phyloP scores from a whole-genome alignment of 495 filamentous ascomycete species.

The Penicillium canariense region DNA sequence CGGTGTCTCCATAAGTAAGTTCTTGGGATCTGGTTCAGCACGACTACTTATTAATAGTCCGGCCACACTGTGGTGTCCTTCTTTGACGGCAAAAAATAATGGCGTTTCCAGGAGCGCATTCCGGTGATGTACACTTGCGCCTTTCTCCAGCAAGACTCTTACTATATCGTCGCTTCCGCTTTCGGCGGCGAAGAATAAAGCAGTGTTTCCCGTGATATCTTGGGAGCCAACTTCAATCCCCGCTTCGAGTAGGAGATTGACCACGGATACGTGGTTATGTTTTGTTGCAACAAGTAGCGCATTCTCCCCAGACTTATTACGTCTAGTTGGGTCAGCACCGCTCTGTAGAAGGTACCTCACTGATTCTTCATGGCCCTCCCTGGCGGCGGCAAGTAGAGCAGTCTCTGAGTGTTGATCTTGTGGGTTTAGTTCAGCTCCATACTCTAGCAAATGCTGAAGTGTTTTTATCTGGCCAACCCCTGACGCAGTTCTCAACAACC shows the following conservation, averaged over 20 bases:
- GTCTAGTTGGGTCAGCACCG: neutral
- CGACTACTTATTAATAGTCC: conserved; percentile 13
- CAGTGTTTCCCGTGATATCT: neutral
- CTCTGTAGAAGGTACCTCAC: too few relatives aligned
- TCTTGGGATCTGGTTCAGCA: conserved; percentile 1
- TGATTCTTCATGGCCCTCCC: too few relatives aligned
- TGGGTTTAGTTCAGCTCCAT: too few relatives aligned
- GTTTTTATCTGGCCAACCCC: too few relatives aligned
- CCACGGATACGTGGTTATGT: neutral
- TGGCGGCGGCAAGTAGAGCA: too few relatives aligned
- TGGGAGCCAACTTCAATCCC: neutral
- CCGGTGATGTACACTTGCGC: neutral
- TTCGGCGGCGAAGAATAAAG: neutral
- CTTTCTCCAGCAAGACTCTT: neutral
- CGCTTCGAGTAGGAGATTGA: neutral
- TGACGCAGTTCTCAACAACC: too few relatives aligned
- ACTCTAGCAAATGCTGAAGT: too few relatives aligned
- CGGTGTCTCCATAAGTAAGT: neutral
- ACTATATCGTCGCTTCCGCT: neutral
- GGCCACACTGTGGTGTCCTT: conserved; percentile 15
- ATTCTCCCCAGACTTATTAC: neutral
- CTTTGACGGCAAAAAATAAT: conserved; percentile 8
- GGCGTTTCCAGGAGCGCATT: conserved; percentile 4
- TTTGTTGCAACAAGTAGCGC: neutral
- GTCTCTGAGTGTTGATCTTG: too few relatives aligned